Conservation (phyloP, 2,329 filamentous ascomycete species). For the Trichoderma sp. region DNA sequence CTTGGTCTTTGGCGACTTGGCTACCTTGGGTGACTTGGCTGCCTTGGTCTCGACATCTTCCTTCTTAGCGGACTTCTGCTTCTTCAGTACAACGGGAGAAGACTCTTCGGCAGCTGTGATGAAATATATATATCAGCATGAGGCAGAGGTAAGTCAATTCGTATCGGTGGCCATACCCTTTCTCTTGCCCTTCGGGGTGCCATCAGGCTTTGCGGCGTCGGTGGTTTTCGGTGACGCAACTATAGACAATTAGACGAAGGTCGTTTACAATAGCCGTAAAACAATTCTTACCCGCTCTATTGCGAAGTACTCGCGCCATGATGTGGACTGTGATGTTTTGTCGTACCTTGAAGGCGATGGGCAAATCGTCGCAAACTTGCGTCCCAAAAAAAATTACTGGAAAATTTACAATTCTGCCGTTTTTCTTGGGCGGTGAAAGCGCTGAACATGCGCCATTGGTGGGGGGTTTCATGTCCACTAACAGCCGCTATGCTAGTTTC, state of each 20-base stretch:
- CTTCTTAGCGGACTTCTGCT: conserved; percentile 45
- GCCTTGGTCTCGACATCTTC: conserved; percentile 35
- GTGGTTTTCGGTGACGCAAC: conserved; percentile 34
- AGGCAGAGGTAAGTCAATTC: conserved; percentile 22
- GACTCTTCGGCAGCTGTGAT: conserved; percentile 43
- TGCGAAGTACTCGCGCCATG: conserved; percentile 49
- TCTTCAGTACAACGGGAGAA: conserved; percentile 45
- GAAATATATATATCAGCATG: neutral
- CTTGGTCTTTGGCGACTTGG: conserved; percentile 27
- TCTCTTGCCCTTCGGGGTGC: conserved; percentile 39
- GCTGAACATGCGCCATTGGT: conserved; percentile 24
- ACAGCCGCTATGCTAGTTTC: neutral
- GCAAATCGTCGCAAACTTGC: neutral
- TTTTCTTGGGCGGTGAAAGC: conserved; percentile 33
- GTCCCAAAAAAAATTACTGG: conserved; percentile 23
- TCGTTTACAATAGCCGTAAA: neutral
- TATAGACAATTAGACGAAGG: conserved; percentile 26
- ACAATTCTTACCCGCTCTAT: conserved; percentile 33
- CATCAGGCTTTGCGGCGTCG: conserved; percentile 33
- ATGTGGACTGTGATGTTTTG: conserved; percentile 21
- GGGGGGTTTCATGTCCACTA: neutral
- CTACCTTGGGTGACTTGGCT: conserved; percentile 5
- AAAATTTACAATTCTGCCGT: conserved; percentile 41
- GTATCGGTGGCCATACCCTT: conserved; percentile 28
- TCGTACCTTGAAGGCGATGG: neutral